A percentile compares a stretch with the other conserved stretches of the same genome.
These are phyloP conservation scores for Pleomassaria siparia DNA, from an alignment of 2,329 filamentous ascomycete genomes.

Conservation along the genomic window DNA sequence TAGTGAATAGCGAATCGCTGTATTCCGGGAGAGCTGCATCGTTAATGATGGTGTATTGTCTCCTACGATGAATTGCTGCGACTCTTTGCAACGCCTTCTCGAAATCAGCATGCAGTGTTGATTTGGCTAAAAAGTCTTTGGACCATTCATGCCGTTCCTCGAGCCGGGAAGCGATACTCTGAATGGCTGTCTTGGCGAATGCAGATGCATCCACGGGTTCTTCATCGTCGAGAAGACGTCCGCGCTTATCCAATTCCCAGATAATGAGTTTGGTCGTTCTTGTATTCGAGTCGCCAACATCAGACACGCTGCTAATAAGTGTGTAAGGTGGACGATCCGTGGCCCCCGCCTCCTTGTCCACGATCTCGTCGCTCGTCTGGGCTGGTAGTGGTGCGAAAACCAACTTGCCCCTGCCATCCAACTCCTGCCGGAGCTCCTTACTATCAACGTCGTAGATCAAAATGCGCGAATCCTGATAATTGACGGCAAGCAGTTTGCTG, in stretches of 20 bases:
- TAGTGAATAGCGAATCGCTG: conserved; percentile 19
- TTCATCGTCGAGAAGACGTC: conserved; percentile 28
- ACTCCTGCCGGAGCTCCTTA: conserved; percentile 22
- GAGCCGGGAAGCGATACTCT: conserved; percentile 28
- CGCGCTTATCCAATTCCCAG: conserved; percentile 32
- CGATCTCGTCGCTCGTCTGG: background rate
- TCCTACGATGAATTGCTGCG: conserved; percentile 23
- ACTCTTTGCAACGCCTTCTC: conserved; percentile 16
- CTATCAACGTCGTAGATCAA: conserved; percentile 24
- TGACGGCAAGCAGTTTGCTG: conserved; percentile 26
- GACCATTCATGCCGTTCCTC: conserved; percentile 28
- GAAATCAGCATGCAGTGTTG: conserved; percentile 24
- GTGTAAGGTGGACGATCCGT: conserved; percentile 20
- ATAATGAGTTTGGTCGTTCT: conserved; percentile 17
- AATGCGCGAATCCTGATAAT: conserved; percentile 11
- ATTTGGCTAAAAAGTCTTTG: conserved; percentile 21
- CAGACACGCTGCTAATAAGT: conserved; percentile 17
- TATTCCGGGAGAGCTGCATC: conserved; percentile 17
- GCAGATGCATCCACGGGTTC: conserved; percentile 23
- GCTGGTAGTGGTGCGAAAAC: conserved; percentile 16
- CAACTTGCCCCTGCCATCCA: conserved; percentile 24
- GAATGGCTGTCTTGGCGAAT: conserved; percentile 28
- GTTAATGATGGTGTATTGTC: conserved; percentile 22
- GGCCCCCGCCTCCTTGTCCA: background rate
- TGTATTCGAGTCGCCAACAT: background rate